These are phyloP conservation scores for Durotheca rogersii DNA, from an alignment of 495 filamentous ascomycete species.

Conservation along the genomic window DNA sequence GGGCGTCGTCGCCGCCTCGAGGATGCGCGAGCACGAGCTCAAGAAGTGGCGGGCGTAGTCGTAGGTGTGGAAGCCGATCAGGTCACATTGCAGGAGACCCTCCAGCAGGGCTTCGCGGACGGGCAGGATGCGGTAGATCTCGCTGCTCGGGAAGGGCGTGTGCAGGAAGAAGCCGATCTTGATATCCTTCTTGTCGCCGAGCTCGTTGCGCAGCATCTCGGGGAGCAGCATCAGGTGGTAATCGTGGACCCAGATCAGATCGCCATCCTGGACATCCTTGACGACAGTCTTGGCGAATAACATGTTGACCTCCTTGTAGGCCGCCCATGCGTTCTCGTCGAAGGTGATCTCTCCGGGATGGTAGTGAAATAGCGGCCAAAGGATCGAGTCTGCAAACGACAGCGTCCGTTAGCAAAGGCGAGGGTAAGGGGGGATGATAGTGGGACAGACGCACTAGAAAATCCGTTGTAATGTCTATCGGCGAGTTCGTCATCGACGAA, in stretches of 20 bases:
- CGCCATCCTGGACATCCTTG: conserved; percentile 70
- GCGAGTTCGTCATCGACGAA: conserved; percentile 78
- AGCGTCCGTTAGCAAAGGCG: background rate
- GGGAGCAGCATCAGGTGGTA: conserved; percentile 95
- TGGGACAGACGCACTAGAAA: conserved; percentile 70
- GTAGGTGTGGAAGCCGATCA: conserved; percentile 94
- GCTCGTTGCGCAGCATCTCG: conserved; percentile 76
- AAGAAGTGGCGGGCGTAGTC: conserved; percentile 91
- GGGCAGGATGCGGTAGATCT: conserved; percentile 88
- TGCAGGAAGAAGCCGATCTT: conserved; percentile 95
- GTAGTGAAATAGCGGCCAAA: conserved; percentile 97
- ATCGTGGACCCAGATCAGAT: conserved; percentile 93
- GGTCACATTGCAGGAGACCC: conserved; percentile 79
- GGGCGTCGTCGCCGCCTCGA: conserved; percentile 76
- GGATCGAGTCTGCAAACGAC: conserved; percentile 70
- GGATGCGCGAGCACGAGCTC: conserved; percentile 77
- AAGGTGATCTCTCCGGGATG: conserved; percentile 92
- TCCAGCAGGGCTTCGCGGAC: conserved; percentile 79
- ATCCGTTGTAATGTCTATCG: conserved; percentile 83
- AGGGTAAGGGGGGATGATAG: too few species aligned
- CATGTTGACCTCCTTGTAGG: conserved; percentile 82
- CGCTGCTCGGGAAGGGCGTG: conserved; percentile 89
- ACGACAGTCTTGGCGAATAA: conserved; percentile 79
- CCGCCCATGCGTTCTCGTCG: conserved; percentile 81
- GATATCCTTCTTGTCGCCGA: conserved; percentile 70